phyloP scores from a whole-genome alignment of 345 rosid species.

The Excoecaria cochinchinensis region DNA sequence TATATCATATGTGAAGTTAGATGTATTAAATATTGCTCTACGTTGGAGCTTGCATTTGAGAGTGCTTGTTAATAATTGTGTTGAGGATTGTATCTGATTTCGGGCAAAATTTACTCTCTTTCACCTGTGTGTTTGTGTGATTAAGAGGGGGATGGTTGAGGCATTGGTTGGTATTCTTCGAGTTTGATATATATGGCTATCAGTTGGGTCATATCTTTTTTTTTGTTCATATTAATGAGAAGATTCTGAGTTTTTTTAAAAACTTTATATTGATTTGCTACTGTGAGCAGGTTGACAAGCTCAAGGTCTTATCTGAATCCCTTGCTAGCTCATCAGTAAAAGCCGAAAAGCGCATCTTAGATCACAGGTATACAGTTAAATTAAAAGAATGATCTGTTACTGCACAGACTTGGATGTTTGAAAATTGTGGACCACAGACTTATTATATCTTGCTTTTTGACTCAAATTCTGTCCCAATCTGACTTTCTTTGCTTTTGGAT shows the following conservation, averaged over 20 bases:
- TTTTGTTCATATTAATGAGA: slow-evolving; percentile 1
- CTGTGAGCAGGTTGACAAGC: slow-evolving; percentile 71
- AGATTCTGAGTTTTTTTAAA: not conserved
- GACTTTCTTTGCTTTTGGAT: not conserved
- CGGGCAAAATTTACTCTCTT: not conserved
- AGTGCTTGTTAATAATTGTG: not conserved
- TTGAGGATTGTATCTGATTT: not conserved
- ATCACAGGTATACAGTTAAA: slow-evolving; percentile 58
- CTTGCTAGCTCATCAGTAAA: slow-evolving; percentile 70
- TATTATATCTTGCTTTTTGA: not conserved
- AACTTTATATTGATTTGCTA: slow-evolving; percentile 14
- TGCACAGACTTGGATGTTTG: not conserved
- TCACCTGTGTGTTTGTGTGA: not conserved
- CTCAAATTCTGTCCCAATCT: not conserved
- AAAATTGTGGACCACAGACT: not conserved
- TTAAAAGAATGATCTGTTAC: not conserved
- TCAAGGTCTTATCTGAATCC: slow-evolving; percentile 89
- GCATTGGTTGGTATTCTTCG: not conserved
- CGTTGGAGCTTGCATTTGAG: not conserved
- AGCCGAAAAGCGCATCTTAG: slow-evolving; percentile 85
- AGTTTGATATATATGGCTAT: not conserved
- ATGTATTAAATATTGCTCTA: not conserved
- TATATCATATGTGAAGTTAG: not conserved
- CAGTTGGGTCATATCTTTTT: not conserved
- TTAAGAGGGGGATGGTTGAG: not conserved